Percentiles rank a stretch among this genome's conserved stretches.
Conservation (phyloP, 345 rosid species). For the Corchorus capsularis region DNA sequence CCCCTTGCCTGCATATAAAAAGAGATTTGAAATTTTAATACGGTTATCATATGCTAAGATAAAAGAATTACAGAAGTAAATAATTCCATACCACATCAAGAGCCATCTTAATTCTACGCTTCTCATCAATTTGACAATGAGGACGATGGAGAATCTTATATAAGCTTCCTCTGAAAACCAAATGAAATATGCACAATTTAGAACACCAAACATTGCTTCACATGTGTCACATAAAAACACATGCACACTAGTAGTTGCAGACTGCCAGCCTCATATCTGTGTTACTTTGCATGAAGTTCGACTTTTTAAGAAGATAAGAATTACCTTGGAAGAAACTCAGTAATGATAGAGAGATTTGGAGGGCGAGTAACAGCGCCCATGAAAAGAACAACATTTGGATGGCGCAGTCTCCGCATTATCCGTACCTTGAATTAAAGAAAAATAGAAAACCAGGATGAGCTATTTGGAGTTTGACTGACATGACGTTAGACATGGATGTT, state of each 20-base stretch:
- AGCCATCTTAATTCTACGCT: slow-evolving; percentile 95
- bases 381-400: slow-evolving; percentile 97
- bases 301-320: slow-evolving; percentile 8
- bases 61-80: background rate
- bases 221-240: background rate
- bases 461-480: slow-evolving; percentile 13
- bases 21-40: slow-evolving; percentile 13
- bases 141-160: slow-evolving; percentile 93
- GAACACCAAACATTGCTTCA: background rate
- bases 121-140: slow-evolving; percentile 87
- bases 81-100: slow-evolving; percentile 87
- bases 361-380: slow-evolving; percentile 99
- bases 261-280: slow-evolving; percentile 17
- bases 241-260: background rate
- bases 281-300: background rate
- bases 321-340: slow-evolving; percentile 97
- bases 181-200: slow-evolving; percentile 26
- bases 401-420: slow-evolving; percentile 97
- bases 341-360: slow-evolving; percentile 92
- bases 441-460: slow-evolving; percentile 4
- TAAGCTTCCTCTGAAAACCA: slow-evolving; percentile 83
- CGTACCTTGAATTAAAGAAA: slow-evolving; percentile 61
- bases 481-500: slow-evolving; percentile 10
- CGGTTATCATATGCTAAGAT: slow-evolving; percentile 2
- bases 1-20: slow-evolving; percentile 80